Conservation (phyloP, 768 basidiomycete genomes). For the Podaxis pistillaris region DNA sequence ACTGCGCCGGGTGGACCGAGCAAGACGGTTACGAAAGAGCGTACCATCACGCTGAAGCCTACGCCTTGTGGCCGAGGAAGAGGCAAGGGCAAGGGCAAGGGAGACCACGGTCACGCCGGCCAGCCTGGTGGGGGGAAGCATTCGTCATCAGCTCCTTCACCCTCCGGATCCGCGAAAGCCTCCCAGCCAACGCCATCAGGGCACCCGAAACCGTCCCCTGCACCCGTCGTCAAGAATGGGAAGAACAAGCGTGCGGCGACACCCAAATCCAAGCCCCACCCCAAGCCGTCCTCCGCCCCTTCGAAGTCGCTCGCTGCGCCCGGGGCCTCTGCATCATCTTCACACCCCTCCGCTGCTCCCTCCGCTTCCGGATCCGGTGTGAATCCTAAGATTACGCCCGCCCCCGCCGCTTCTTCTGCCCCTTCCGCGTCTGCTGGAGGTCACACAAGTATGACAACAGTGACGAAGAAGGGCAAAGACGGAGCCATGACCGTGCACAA, state of each 20-base stretch:
- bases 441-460: not conserved
- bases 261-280: not conserved
- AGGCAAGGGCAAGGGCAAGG: not conserved
- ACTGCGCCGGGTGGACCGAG: not conserved
- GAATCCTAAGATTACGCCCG: not conserved
- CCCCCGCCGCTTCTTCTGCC: not conserved
- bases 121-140: not conserved
- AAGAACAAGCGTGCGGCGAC: not conserved
- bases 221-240: not conserved
- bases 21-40: not conserved
- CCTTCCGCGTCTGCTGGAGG: not conserved
- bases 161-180: too few species aligned
- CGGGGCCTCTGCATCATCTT: not conserved
- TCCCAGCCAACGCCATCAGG: too few species aligned
- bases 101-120: not conserved
- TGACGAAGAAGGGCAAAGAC: not conserved
- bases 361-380: not conserved
- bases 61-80: not conserved
- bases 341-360: not conserved
- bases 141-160: too few species aligned
- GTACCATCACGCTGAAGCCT: not conserved
- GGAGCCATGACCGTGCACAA: not conserved
- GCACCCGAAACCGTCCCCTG: too few species aligned
- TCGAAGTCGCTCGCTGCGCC: not conserved
- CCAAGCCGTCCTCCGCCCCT: not conserved